Evolutionary conservation across 352 stramenopile genomes (phyloP), one percentile per base, ranked within the genome.

Genomic region (Phytophthora niederhauseri): DNA sequence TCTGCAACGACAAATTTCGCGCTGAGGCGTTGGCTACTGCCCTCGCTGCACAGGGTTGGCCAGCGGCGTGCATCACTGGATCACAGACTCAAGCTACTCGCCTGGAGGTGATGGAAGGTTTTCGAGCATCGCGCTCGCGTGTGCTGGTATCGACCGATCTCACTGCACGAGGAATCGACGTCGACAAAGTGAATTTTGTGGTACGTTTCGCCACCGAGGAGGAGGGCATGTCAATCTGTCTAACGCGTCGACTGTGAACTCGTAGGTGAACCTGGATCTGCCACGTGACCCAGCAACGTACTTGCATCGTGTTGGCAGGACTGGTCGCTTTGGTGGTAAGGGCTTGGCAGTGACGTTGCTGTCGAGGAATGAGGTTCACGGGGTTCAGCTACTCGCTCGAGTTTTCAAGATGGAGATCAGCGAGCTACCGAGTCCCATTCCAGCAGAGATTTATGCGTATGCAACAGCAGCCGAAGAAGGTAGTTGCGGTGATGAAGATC

Each of bases 1-100:
- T 94, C 60, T 93, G 83, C 73, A 94, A 94, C 72, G 87, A 93
- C 73, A 94, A 93, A 72, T 84, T 91, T 57, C 78, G 84, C 7
- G 83, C 87, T 0, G 85, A 93, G 65, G 85, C 83, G 9, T 49
- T 93, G 14, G 81, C 85, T 3, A 77, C 69, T 0, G 85, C 83
- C 14, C 73, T 94, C 22, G 61, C 58, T 15, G 67, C 61, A 6
- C 76, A 91, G 24, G 77, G 76, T 22, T 94, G 82, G 81, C 83
- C 85, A 4, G 77, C 84, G 7, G 77, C 73, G 22, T 85, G 83
- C 17, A 92, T 92, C 67, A 94, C 82, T 4, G 83, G 87, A 11
- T 82, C 84, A 7, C 84, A 93, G 53, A 70, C 72, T 24, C 87
- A 94, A 66, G 51, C 64, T 19, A 89, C 77, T 20, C 87, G 87